phyloP scores from a whole-genome alignment of 352 stramenopile genomes.

The Phytophthora uliginosa region DNA sequence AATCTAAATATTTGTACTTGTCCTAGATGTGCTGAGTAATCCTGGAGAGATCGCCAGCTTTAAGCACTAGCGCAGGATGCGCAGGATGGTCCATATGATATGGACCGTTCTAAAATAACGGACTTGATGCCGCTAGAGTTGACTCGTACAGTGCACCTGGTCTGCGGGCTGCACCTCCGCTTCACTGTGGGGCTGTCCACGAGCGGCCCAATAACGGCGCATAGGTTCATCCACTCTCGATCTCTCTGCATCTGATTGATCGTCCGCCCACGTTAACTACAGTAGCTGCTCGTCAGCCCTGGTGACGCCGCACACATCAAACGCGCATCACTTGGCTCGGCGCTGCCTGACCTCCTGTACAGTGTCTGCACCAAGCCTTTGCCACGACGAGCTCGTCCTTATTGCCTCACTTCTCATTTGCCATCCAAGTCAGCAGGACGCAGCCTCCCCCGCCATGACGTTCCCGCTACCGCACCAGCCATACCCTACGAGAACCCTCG shows the following conservation, averaged over 20 bases:
- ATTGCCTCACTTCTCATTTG: slow-evolving; percentile 25
- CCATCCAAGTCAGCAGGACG: background rate
- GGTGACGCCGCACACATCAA: slow-evolving; percentile 14
- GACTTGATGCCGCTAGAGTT: slow-evolving; percentile 7
- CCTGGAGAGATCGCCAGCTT: too few species aligned
- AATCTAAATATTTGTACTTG: too few species aligned
- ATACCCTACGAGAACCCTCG: slow-evolving; percentile 50
- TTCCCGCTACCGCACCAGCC: slow-evolving; percentile 31
- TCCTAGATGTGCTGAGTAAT: too few species aligned
- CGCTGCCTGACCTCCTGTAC: background rate
- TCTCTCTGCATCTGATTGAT: slow-evolving; percentile 7
- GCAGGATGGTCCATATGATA: background rate
- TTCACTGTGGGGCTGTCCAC: background rate
- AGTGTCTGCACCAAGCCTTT: background rate
- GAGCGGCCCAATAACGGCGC: background rate
- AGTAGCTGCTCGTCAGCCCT: background rate
- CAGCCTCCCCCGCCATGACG: slow-evolving; percentile 14
- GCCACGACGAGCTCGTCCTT: background rate
- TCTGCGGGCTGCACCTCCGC: slow-evolving; percentile 2
- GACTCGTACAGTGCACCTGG: background rate
- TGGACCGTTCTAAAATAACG: background rate
- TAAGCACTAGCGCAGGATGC: too few species aligned
- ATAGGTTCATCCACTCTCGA: background rate
- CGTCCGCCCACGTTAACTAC: slow-evolving; percentile 1
- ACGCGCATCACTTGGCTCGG: slow-evolving; percentile 14